Conservation (phyloP, 2,329 filamentous ascomycete species). For the Malbranchea cinnamomea region DNA sequence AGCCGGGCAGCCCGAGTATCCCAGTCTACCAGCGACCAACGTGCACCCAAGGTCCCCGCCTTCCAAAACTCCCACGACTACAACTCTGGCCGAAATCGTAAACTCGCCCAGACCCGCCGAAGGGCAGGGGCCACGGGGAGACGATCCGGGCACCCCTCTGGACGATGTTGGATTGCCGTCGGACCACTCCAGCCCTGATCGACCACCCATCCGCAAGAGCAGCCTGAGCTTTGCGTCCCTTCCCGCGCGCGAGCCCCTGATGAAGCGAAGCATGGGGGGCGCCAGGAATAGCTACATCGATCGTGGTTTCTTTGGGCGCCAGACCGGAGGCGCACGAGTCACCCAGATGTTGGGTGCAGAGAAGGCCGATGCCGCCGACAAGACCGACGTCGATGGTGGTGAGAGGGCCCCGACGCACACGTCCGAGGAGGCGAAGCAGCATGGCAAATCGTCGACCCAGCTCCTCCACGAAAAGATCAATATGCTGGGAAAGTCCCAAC, state of each 20-base stretch:
- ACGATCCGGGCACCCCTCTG: constrained; percentile 20
- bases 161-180: constrained; percentile 35
- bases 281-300: constrained; percentile 65
- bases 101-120: constrained; percentile 8
- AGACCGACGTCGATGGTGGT: constrained; percentile 32
- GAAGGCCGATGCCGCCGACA: constrained; percentile 28
- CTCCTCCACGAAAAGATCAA: constrained; percentile 85
- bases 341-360: constrained; percentile 17
- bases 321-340: constrained; percentile 46
- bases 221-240: constrained; percentile 89
- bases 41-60: not conserved
- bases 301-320: constrained; percentile 57
- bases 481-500: constrained; percentile 44
- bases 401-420: constrained; percentile 47
- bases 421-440: constrained; percentile 42
- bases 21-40: not conserved
- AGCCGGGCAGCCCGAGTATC: not conserved
- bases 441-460: constrained; percentile 88
- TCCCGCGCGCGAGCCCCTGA: constrained; percentile 76
- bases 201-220: constrained; percentile 74
- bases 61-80: constrained; percentile 7
- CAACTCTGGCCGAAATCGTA: constrained; percentile 3
- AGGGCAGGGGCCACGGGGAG: constrained; percentile 13
- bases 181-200: constrained; percentile 31
- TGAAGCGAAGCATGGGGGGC: constrained; percentile 67